Evolutionary conservation across 2,329 filamentous ascomycete genomes (phyloP).

Genomic region (Furcasterigmium sp.): DNA sequence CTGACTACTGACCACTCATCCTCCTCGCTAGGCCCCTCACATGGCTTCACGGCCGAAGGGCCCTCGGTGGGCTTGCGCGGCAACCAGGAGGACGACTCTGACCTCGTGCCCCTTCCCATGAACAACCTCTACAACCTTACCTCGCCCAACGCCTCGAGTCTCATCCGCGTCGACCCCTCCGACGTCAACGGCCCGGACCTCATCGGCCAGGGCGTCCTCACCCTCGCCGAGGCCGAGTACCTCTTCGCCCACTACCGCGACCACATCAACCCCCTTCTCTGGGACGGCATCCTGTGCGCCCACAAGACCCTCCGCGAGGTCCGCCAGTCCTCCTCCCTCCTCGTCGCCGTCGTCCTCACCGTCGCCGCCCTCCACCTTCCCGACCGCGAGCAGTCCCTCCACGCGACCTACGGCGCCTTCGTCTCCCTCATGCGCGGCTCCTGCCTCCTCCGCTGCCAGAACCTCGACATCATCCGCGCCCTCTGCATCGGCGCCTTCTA

Average conservation of each 20-base stretch:
- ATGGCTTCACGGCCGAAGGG: constrained; percentile 31
- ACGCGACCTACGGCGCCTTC: constrained; percentile 49
- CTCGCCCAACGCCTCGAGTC: constrained; percentile 10
- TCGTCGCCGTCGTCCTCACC: constrained; percentile 53
- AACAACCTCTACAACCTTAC: constrained; percentile 49
- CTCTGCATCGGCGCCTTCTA: constrained; percentile 60
- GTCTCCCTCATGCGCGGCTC: constrained; percentile 49
- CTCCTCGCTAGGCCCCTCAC: constrained; percentile 33
- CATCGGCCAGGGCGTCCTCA: constrained; percentile 39
- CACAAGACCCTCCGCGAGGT: constrained; percentile 43
- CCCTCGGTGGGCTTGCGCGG: constrained; percentile 10
- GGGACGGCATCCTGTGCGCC: constrained; percentile 44
- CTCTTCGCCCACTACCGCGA: constrained; percentile 32
- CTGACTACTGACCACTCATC: neutral
- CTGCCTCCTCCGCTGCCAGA: constrained; percentile 54
- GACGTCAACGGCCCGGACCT: constrained; percentile 30
- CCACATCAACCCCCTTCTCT: constrained; percentile 38
- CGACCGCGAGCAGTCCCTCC: constrained; percentile 35
- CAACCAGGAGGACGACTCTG: constrained; percentile 22
- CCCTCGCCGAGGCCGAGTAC: constrained; percentile 39
- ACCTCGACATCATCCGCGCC: constrained; percentile 52
- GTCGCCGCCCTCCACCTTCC: constrained; percentile 56
- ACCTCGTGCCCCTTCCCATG: constrained; percentile 44
- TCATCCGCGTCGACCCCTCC: constrained; percentile 13
- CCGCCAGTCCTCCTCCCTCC: constrained; percentile 47